These are phyloP conservation scores for Periconia macrospinosa DNA, from an alignment of 2,329 filamentous ascomycete species.

Conservation along the genomic window DNA sequence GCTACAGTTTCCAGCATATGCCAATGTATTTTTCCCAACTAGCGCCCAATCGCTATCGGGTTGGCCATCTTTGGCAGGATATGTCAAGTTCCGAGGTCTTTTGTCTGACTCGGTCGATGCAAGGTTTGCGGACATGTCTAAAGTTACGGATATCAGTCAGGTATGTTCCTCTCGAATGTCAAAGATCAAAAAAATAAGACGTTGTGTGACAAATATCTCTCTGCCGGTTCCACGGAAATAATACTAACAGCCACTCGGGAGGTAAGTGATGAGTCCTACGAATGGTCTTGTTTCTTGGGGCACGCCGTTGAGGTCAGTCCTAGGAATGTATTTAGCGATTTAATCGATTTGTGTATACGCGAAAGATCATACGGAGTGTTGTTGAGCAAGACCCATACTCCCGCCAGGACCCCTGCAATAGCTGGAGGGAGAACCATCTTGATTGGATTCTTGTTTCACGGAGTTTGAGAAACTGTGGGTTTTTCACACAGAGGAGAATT, in stretches of 20 bases:
- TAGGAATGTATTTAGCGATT: not conserved
- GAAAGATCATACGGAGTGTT: conserved; percentile 1
- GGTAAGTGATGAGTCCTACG: conserved; percentile 13
- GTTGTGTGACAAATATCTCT: too few species aligned
- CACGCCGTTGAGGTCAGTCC: conserved; percentile 9
- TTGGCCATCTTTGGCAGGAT: conserved; percentile 1
- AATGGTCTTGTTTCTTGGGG: not conserved
- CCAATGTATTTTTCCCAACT: conserved; percentile 10
- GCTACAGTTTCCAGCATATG: conserved; percentile 13
- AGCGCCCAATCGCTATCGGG: conserved; percentile 13
- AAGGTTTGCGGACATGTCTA: conserved; percentile 17
- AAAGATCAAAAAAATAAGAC: too few species aligned
- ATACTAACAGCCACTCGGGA: conserved; percentile 1
- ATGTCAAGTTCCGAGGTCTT: conserved; percentile 5
- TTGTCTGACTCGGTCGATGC: conserved; percentile 9
- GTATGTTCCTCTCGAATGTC: too few species aligned
- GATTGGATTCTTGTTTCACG: too few species aligned
- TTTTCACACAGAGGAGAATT: too few species aligned
- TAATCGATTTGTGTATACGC: not conserved
- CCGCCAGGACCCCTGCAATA: conserved; percentile 8
- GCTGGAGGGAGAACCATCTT: conserved; percentile 11
- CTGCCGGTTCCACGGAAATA: too few species aligned
- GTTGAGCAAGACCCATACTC: conserved; percentile 15
- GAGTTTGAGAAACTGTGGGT: too few species aligned
- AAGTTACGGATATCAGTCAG: too few species aligned